A percentile compares a stretch with the other conserved stretches of the same genome.
Conservation (phyloP, 2,329 filamentous ascomycete genomes). For the Diaporthe longicolla region DNA sequence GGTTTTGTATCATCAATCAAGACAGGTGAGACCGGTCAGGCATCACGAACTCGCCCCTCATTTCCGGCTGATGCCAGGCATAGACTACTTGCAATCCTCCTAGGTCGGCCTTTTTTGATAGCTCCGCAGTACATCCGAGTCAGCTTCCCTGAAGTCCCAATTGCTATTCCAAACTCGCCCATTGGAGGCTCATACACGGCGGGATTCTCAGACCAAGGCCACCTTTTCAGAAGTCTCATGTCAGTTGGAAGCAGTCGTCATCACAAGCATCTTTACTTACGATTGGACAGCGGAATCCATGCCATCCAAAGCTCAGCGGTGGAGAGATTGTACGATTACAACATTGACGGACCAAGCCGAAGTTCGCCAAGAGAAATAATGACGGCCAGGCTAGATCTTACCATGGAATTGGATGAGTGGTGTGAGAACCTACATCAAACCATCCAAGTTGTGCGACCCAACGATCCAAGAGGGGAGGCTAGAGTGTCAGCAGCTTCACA, state of each 20-base stretch:
- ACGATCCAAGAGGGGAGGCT: neutral
- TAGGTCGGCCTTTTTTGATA: slow-evolving; percentile 13
- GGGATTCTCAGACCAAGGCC: neutral
- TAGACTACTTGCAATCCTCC: neutral
- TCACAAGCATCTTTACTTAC: neutral
- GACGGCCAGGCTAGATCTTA: neutral
- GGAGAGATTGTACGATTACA: slow-evolving; percentile 9
- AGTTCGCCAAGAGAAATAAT: neutral
- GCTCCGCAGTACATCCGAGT: neutral
- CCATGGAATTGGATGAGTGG: slow-evolving; percentile 16
- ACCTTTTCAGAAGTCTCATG: neutral
- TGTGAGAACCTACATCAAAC: neutral
- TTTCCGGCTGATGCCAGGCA: too few relatives aligned
- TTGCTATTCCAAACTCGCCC: too few relatives aligned
- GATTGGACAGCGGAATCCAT: neutral
- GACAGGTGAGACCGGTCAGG: slow-evolving; percentile 16
- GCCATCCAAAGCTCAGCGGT: neutral
- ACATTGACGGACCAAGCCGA: neutral
- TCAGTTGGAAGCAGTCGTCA: neutral
- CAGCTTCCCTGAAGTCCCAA: neutral
- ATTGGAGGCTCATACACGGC: too few relatives aligned
- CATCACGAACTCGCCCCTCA: neutral
- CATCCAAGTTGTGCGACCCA: neutral
- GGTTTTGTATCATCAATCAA: slow-evolving; percentile 18
- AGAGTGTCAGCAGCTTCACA: too few relatives aligned